These are phyloP conservation scores for Torulaspora delbrueckii DNA, from an alignment of 805 yeast genomes.

Conservation along the genomic window DNA sequence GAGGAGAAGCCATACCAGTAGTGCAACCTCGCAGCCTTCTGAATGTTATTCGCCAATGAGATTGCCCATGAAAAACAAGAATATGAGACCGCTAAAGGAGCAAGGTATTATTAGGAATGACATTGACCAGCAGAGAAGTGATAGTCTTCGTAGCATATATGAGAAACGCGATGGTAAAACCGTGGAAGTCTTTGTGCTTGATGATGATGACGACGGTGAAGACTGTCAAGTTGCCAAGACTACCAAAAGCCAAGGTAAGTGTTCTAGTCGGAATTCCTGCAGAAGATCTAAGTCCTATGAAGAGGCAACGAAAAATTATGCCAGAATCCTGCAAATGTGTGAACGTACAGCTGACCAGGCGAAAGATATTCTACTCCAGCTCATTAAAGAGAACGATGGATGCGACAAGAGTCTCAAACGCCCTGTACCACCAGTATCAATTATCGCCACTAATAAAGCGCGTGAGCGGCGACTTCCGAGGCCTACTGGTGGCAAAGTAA, in stretches of 20 bases:
- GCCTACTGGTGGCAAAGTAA: neutral
- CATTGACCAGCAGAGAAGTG: neutral
- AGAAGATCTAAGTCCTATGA: constrained; percentile 3
- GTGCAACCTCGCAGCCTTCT: constrained; percentile 19
- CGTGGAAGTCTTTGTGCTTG: constrained; percentile 27
- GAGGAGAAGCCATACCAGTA: constrained; percentile 18
- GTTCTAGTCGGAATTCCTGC: neutral
- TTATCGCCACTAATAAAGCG: neutral
- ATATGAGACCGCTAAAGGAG: neutral
- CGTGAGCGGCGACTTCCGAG: neutral
- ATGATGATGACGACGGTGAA: constrained; percentile 15
- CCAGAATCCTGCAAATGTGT: constrained; percentile 25
- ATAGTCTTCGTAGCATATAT: constrained; percentile 3
- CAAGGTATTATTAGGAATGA: neutral
- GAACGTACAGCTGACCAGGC: constrained; percentile 30
- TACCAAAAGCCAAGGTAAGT: neutral
- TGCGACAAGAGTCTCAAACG: constrained; percentile 2
- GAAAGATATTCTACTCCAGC: constrained; percentile 21
- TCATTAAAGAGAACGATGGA: constrained; percentile 13
- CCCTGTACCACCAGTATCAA: constrained; percentile 9
- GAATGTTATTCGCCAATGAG: neutral
- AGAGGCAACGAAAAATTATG: constrained; percentile 6
- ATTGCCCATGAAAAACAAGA: neutral
- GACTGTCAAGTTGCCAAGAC: neutral
- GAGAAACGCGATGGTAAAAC: constrained; percentile 23